Base-by-base conservation (phyloP, 768 basidiomycete genomes). In the Royoungia palumana region DNA sequence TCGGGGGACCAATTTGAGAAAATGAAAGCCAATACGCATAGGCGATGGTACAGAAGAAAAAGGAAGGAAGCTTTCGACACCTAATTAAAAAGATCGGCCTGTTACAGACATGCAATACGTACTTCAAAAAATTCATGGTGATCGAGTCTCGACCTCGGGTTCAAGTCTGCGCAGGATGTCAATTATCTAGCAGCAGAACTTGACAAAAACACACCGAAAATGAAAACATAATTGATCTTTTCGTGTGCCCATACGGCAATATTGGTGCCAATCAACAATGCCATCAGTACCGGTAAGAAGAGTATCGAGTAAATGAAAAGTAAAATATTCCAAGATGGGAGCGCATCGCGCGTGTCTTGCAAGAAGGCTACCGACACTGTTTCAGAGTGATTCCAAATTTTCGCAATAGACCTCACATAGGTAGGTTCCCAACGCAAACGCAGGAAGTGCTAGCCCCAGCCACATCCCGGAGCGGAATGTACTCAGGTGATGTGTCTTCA, bases 191-290 rank as follows among this genome's bases (percentile, higher is more conserved):
- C 12, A n/a, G 11, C n/a, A 6, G 0, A 20, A 24, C n/a, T 3
- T 5, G 9, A 20, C 10, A n/a, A 24, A 7, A n/a, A 61, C 76
- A 25, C 53, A 87, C 87, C 88, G 58, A 94, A 90, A 28, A 94
- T 89, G 62, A 95, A 93, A 5, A 84, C 79, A 59, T 94, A 95
- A 61, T 97, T 97, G 53, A 99, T 93, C 35, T 90, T 76, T 5
- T 85, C 74, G 7, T 70, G 67, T 0, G 81, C 75, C 85, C 89
- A 99, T 0, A 86, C 87, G 24, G 83, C 58, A 6, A 96, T 55
- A 62, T 99, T 95, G 20, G 89, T 48, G 21, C 89, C 89, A 46
- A 99, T 80, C 1, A 95, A 70, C 25, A 91, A 53, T 1, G 82
- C 72, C 57, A 95, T 89, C 2, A 95, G 54, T 4, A 83, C 75